Evolutionary conservation across 768 basidiomycete species (phyloP).

Genomic region (Agrocybe praecox): DNA sequence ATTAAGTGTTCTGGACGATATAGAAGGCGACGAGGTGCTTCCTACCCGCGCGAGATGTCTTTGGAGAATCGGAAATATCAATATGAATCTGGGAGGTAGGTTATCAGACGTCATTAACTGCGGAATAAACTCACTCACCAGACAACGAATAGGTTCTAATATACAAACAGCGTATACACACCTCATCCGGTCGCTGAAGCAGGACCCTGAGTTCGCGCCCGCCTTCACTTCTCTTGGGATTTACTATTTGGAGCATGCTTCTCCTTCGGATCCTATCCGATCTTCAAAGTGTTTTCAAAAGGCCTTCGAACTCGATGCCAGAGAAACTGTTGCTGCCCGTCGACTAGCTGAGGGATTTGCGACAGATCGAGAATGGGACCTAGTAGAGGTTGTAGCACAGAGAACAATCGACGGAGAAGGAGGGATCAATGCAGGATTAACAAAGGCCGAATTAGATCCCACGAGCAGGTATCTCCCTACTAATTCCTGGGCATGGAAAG

Average conservation of each 20-base stretch:
- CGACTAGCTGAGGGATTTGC: constrained; percentile 89
- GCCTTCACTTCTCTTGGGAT: constrained; percentile 93
- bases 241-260: constrained; percentile 74
- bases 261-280: constrained; percentile 78
- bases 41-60: constrained; percentile 76
- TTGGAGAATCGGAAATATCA: constrained; percentile 82
- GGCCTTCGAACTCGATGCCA: constrained; percentile 94
- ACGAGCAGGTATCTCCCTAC: constrained; percentile 65
- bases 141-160: constrained; percentile 36
- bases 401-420: constrained; percentile 95
- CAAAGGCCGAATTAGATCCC: constrained; percentile 32
- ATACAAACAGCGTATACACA: constrained; percentile 72
- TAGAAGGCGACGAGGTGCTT: constrained; percentile 50
- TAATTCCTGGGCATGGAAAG: constrained; percentile 99
- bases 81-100: constrained; percentile 75
- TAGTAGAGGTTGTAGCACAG: constrained; percentile 92
- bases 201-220: constrained; percentile 76
- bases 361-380: constrained; percentile 91
- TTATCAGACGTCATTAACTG: constrained; percentile 1
- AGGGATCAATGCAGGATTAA: constrained; percentile 63
- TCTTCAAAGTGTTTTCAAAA: constrained; percentile 97
- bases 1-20: constrained; percentile 40
- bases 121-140: background rate
- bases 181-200: constrained; percentile 82
- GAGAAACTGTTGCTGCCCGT: constrained; percentile 83